These are phyloP conservation scores for Myxozyma nipponensis DNA, from an alignment of 805 yeast genomes.

Conservation along the genomic window DNA sequence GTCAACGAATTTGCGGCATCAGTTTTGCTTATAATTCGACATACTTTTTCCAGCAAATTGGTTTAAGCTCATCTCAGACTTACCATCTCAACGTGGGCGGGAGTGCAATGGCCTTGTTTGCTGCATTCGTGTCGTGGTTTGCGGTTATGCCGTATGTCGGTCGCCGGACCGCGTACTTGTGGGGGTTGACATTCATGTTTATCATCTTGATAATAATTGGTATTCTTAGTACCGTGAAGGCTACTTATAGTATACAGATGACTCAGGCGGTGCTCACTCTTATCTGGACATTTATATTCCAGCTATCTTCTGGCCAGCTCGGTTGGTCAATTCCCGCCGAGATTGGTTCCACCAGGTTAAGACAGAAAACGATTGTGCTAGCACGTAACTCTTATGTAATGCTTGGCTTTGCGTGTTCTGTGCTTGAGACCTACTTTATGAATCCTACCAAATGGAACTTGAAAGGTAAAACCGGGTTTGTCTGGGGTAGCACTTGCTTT, in stretches of 20 bases:
- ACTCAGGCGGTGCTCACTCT: slow-evolving; percentile 33
- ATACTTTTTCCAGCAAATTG: slow-evolving; percentile 50
- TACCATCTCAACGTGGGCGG: slow-evolving; percentile 48
- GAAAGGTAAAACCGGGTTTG: slow-evolving; percentile 49
- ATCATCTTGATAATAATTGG: slow-evolving; percentile 21
- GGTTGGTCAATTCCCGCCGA: slow-evolving; percentile 44
- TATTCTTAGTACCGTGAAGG: slow-evolving; percentile 15
- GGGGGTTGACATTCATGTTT: slow-evolving; percentile 16
- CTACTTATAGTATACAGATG: slow-evolving; percentile 20
- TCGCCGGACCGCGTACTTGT: slow-evolving; percentile 19
- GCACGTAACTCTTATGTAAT: slow-evolving; percentile 39
- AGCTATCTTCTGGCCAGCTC: slow-evolving; percentile 46
- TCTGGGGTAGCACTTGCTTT: slow-evolving; percentile 42
- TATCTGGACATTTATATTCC: slow-evolving; percentile 47
- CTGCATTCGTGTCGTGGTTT: slow-evolving; percentile 32
- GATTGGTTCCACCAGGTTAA: slow-evolving; percentile 43
- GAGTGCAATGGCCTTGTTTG: slow-evolving; percentile 38
- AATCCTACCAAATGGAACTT: slow-evolving; percentile 46
- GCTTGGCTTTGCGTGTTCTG: slow-evolving; percentile 22
- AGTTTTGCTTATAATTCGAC: slow-evolving; percentile 37
- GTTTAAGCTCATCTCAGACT: slow-evolving; percentile 34
- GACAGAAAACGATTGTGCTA: slow-evolving; percentile 44
- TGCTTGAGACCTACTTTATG: slow-evolving; percentile 46
- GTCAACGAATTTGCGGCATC: slow-evolving; percentile 41
- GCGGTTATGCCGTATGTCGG: slow-evolving; percentile 32